Evolutionary conservation across 1,284 basidiomycete genomes (phyloP), one percentile per base, ranked within the genome.

Genomic region (Boletus mariae): DNA sequence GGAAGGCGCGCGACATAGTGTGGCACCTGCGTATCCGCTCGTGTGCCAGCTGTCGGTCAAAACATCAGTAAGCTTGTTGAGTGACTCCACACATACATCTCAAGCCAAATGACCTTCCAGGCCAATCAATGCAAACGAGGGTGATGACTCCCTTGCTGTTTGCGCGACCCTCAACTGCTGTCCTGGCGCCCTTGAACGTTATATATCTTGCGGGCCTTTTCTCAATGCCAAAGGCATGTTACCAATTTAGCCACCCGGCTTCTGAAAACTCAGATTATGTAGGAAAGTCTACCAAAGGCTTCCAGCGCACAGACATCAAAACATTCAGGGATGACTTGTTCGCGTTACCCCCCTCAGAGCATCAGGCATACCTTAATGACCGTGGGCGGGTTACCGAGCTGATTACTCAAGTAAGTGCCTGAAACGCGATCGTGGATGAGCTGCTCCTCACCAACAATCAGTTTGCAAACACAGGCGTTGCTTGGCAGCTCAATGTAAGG

Each of bases 21-120:
- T 69, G 64, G 64, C 67, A 70, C 42, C 48, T 66, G 50, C 64
- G 66, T 25, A 53, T 70, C 52, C 67, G 65, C 12, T 67, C 66
- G 13, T 66, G 64, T 47, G 60, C 50, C 4, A 11, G 43, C 23
- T 66, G 64, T 48, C 62, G 67, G 5, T 31, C 54, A 34, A 70
- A 60, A 49, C 55, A 67, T 49, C 58, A 56, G 64, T 69, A 50
- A 59, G 66, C 8, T 9, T n/a, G 11, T 44, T 13, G 20, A 6
- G n/a, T 45, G 11, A 13, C 42, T 37, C 25, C 5, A 38, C 20
- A 23, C 20, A 23, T 41, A 23, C 23, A 26, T 13, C 28, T 26
- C n/a, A 10, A 20, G 1, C 20, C 20, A 41, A 43, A 48, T 17
- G 11, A 4, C 25, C 5, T 35, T 2, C n/a, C 31, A 65, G 64